phyloP scores from a whole-genome alignment of 306 rosid genomes.

The Arachis stenosperma region DNA sequence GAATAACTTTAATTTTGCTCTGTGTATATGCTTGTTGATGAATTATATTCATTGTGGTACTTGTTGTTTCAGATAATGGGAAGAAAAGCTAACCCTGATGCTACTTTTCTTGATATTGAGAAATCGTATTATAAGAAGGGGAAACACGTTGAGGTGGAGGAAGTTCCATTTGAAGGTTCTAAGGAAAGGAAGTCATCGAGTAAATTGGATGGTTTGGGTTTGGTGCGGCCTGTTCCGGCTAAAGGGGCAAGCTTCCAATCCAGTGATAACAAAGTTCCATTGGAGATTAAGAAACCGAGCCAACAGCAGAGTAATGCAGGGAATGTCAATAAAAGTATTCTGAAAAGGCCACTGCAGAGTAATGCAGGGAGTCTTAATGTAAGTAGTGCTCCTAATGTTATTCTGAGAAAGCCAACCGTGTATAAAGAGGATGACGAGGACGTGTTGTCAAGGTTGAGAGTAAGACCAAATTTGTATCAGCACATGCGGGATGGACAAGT shows the following conservation, averaged over 20 bases:
- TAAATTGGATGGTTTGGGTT: slow-evolving; percentile 61
- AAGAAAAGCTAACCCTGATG: slow-evolving; percentile 78
- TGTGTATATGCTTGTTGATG: background rate
- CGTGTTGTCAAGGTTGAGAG: slow-evolving; percentile 56
- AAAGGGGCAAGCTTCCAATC: slow-evolving; percentile 55
- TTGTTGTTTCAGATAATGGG: slow-evolving; percentile 71
- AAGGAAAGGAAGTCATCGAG: slow-evolving; percentile 46
- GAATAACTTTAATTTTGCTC: background rate
- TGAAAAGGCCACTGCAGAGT: slow-evolving; percentile 66
- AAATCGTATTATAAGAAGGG: slow-evolving; percentile 78
- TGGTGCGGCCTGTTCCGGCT: slow-evolving; percentile 72
- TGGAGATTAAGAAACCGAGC: slow-evolving; percentile 57
- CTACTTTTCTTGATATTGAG: slow-evolving; percentile 83
- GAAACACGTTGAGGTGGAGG: slow-evolving; percentile 63
- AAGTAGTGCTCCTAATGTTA: slow-evolving; percentile 70
- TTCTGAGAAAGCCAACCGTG: slow-evolving; percentile 74
- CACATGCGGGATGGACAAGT: slow-evolving; percentile 51
- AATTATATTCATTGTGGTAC: background rate
- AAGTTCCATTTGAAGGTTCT: slow-evolving; percentile 68
- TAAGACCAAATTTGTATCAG: slow-evolving; percentile 71
- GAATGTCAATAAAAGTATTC: slow-evolving; percentile 50
- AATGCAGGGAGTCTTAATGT: slow-evolving; percentile 45
- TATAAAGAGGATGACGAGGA: slow-evolving; percentile 58
- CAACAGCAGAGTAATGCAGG: slow-evolving; percentile 39
- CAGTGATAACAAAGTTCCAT: slow-evolving; percentile 47